Base-by-base conservation (phyloP, 1,284 basidiomycete species). In the Somion occarium region DNA sequence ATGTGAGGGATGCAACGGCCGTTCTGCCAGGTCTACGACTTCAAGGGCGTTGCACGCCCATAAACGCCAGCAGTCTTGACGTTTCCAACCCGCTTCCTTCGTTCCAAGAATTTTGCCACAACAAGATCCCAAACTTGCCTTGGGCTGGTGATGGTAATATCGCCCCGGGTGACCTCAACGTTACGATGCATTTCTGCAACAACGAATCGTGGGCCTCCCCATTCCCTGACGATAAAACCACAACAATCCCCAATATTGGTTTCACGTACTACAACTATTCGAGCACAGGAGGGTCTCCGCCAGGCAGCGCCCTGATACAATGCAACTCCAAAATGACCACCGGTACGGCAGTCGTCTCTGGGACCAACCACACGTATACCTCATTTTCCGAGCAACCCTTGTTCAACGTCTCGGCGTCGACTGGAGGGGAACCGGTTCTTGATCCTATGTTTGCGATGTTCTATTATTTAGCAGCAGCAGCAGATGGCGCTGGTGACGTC, bases 1-100 rank as follows among this genome's bases (percentile, higher is more conserved):
- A 53, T 47, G 43, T 55, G 13, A 42, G 48, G 4, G 51, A 44
- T 11, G 47, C 37, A 46, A 52, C 48, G 7, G 45, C 47, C 38
- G 46, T 46, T 13, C 51, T 61, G 7, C 59, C 59, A 3, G 59
- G 59, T 3, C 26, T 58, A 25, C 58, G 56, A 23, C 44, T 51
- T 18, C 49, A 46, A 23, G 49, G 49, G 13, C 27, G 49, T 19
- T 51, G 49, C 34, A 13, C 12, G n/a, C 20, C 49, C 5, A n/a
- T 51, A 15, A 12, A 23, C 30, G 7, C 30, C 15, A 34, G 30
- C 18, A 30, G 22, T 20, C 9, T 22, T 5, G 2, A 20, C 7
- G 18, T 4, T 20, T 7, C 34, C 15, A 41, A 26, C 24, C 13
- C 2, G 15, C 7, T 15, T 7, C 7, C 15, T 15, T 34, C 30